Conservation (phyloP, 352 stramenopile species). For the Phytophthora fragariae region DNA sequence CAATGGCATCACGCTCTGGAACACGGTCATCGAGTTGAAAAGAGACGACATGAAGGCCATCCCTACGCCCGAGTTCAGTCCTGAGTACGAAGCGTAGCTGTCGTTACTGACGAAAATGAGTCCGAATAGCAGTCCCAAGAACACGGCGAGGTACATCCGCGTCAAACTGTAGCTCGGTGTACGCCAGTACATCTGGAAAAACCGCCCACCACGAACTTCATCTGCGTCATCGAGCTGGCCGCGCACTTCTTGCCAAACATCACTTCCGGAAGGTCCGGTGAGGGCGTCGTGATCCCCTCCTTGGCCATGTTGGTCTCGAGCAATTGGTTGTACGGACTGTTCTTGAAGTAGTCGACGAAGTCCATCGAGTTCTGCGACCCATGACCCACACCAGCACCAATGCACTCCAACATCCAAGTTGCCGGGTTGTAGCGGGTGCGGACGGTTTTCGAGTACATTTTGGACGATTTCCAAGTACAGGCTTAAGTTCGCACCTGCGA, state of each 20-base stretch:
- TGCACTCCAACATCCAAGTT: constrained; percentile 85
- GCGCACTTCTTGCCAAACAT: constrained; percentile 41
- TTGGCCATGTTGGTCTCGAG: constrained; percentile 26
- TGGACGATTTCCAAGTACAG: too few relatives aligned
- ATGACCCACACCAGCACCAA: constrained; percentile 14
- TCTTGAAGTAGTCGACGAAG: constrained; percentile 39
- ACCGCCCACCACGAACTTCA: constrained; percentile 40
- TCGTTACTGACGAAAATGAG: constrained; percentile 57
- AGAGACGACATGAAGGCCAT: constrained; percentile 52
- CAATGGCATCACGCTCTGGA: constrained; percentile 71
- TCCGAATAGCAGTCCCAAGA: constrained; percentile 81
- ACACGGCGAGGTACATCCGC: constrained; percentile 51
- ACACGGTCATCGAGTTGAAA: constrained; percentile 50
- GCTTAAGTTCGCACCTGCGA: too few relatives aligned
- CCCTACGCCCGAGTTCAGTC: constrained; percentile 54
- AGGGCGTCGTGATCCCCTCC: constrained; percentile 33
- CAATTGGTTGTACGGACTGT: constrained; percentile 24
- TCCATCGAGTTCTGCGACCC: not conserved
- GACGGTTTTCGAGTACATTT: too few relatives aligned
- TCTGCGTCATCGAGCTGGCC: constrained; percentile 29
- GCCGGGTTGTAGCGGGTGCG: constrained; percentile 52
- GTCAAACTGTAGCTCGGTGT: constrained; percentile 78
- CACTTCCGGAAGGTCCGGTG: constrained; percentile 32
- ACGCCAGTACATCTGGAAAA: constrained; percentile 54
- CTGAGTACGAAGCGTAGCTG: constrained; percentile 44